phyloP scores from a whole-genome alignment of 73 alveolate genomes.

The Paramecium tetraurelia region DNA sequence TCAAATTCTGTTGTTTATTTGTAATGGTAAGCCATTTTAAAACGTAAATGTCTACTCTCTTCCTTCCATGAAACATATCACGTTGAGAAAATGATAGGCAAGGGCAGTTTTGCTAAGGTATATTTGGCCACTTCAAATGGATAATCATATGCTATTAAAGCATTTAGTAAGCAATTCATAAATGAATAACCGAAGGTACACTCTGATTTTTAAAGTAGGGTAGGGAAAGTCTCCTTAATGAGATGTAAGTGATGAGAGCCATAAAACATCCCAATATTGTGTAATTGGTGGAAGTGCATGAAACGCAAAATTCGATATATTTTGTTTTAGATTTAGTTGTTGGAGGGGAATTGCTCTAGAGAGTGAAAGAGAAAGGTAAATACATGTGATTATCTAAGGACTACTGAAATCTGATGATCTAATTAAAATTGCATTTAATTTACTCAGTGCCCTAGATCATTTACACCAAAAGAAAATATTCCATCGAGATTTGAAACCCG shows the following conservation, averaged over 20 bases:
- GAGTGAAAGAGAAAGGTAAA: slow-evolving; percentile 42
- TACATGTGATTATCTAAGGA: not conserved
- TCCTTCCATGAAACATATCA: slow-evolving; percentile 51
- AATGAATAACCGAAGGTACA: slow-evolving; percentile 28
- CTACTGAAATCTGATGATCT: not conserved
- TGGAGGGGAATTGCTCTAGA: slow-evolving; percentile 40
- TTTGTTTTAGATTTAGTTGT: slow-evolving; percentile 29
- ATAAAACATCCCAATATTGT: slow-evolving; percentile 51
- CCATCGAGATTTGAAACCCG: slow-evolving; percentile 58
- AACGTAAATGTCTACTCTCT: slow-evolving; percentile 42
- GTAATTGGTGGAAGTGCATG: slow-evolving; percentile 24
- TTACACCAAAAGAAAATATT: not conserved
- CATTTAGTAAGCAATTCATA: slow-evolving; percentile 56
- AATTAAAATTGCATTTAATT: slow-evolving; percentile 30
- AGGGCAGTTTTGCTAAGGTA: slow-evolving; percentile 62
- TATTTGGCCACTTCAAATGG: slow-evolving; percentile 55
- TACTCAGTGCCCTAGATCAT: slow-evolving; percentile 44
- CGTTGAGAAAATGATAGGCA: slow-evolving; percentile 59
- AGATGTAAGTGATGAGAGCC: slow-evolving; percentile 39
- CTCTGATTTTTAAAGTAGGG: not conserved
- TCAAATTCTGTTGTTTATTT: not conserved
- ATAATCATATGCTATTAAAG: slow-evolving; percentile 56
- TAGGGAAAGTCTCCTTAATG: slow-evolving; percentile 47
- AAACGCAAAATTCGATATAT: slow-evolving; percentile 35
- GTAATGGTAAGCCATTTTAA: slow-evolving; percentile 48